These are phyloP conservation scores for Saururus chinensis DNA, from an alignment of 164 flowering plant species.

Conservation along the genomic window DNA sequence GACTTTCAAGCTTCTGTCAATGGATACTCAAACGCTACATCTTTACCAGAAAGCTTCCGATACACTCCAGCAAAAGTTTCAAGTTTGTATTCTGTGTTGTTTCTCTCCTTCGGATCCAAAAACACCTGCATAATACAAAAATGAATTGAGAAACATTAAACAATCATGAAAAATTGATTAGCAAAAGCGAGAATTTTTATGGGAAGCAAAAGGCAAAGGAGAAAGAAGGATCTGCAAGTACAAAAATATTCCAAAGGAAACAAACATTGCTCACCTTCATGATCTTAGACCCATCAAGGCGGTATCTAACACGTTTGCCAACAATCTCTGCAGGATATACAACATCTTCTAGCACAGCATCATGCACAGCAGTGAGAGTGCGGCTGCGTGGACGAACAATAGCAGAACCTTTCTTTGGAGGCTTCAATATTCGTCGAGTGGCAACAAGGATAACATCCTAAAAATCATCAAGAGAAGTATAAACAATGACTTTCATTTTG, in stretches of 20 bases:
- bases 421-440: conserved; percentile 68
- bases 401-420: conserved; percentile 93
- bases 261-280: conserved; percentile 44
- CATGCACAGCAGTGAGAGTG: conserved; percentile 83
- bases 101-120: conserved; percentile 11
- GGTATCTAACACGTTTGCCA: conserved; percentile 70
- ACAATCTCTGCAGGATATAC: conserved; percentile 88
- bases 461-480: neutral
- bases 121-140: conserved; percentile 1
- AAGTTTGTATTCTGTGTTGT: conserved; percentile 12
- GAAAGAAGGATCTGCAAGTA: neutral
- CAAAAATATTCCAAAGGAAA: neutral
- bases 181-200: neutral
- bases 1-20: conserved; percentile 27
- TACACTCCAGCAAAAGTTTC: conserved; percentile 69
- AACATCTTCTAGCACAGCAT: conserved; percentile 71
- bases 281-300: conserved; percentile 71
- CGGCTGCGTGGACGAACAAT: conserved; percentile 67
- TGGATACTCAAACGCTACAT: conserved; percentile 77
- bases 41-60: conserved; percentile 74
- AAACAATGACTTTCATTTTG: neutral
- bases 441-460: conserved; percentile 80
- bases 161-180: neutral
- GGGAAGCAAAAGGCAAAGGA: no score
- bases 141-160: neutral